Evolutionary conservation across 257 asterid genomes (phyloP).

Genomic region (Phtheirospermum japonicum): DNA sequence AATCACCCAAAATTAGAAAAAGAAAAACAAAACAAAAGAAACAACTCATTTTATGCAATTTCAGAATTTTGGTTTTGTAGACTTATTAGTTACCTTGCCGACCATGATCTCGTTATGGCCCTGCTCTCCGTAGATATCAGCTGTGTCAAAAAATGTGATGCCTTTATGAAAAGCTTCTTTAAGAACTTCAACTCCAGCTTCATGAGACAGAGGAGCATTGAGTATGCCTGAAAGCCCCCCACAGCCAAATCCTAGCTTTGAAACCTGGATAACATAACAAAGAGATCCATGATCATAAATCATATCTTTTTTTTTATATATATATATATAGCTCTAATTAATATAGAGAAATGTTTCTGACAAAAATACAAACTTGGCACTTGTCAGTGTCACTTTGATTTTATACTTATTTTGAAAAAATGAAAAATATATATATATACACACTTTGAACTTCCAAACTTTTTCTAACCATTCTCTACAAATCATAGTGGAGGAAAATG

Average conservation of each 20-base stretch:
- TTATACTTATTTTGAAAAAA: no score
- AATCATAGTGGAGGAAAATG: no score
- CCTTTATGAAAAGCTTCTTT: conserved; percentile 46
- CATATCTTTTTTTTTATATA: no score
- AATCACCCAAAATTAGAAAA: not conserved
- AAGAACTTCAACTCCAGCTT: conserved; percentile 40
- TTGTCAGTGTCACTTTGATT: no score
- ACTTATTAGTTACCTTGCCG: conserved; percentile 41
- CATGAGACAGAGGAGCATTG: conserved; percentile 49
- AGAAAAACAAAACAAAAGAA: not conserved
- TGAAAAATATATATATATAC: no score
- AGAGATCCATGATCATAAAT: no score
- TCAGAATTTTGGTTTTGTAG: not conserved
- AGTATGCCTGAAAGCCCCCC: conserved; percentile 47
- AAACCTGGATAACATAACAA: conserved; percentile 33
- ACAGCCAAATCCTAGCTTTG: conserved; percentile 52
- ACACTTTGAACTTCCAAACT: no score
- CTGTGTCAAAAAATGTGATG: conserved; percentile 52
- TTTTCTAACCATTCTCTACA: no score
- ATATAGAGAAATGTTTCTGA: no score
- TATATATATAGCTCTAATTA: no score
- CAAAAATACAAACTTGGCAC: no score
- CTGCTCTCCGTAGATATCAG: conserved; percentile 38
- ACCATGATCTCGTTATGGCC: conserved; percentile 48
- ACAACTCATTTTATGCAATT: not conserved